Evolutionary conservation across 352 stramenopile species (phyloP), one percentile per base, ranked within the genome.

Genomic region (Pythium dissotocum): DNA sequence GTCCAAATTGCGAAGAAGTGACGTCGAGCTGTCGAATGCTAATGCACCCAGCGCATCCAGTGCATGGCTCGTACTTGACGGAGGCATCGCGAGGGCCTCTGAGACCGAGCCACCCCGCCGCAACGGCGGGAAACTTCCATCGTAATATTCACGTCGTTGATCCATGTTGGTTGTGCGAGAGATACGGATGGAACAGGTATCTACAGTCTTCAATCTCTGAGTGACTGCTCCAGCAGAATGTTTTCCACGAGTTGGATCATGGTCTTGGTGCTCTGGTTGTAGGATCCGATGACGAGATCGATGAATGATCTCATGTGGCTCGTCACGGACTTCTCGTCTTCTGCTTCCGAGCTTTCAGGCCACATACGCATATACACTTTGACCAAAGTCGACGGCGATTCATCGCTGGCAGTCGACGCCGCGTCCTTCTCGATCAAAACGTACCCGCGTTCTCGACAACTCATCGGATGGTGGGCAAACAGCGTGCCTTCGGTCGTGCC

Each of bases 251-350:
- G 14, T 13, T 60, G 54, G 7, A 60, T n/a, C 14, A 60, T 2
- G 4, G 54, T 18, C 53, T 48, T 46, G 2, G n/a, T 18, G 6
- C 24, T 49, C 49, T 60, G 30, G 10, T 30, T 28, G 54, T 49
- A 48, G 7, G 16, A 48, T 16, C 54, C 54, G 32, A 49, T 32
- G 2, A 73, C 32, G 46, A 73, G 57, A 33, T 69, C 57, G 21
- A 69, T 55, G 28, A 68, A 57, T 2, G 32, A 48, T 8, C 54
- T n/a, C 7, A 49, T 12, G 16, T 21, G 28, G 54, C 24, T 42
- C 4, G 36, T 32, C 5, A 16, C 18, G 9, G 6, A 2, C 7
- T 28, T 26, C 6, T 46, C 53, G 18, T 55, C 61, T 4, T 18
- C 40, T 6, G 42, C 49, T 10, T 26, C n/a, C 8, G 42, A 14